Evolutionary conservation across 2,329 filamentous ascomycete species (phyloP).

Genomic region (Penicillium glabrum): DNA sequence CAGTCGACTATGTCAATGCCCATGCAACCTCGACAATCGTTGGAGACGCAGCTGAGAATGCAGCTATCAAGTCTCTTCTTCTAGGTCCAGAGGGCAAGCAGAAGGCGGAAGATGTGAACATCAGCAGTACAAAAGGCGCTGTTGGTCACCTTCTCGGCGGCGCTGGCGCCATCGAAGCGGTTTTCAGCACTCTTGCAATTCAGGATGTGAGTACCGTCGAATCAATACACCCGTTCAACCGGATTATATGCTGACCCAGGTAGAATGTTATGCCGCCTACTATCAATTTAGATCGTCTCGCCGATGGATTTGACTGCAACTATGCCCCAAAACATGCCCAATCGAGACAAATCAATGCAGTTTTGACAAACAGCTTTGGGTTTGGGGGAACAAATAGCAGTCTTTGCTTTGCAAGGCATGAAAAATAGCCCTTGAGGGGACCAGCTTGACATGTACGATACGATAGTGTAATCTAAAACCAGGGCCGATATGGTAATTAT

Average conservation of each 20-base stretch:
- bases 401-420: constrained; percentile 64
- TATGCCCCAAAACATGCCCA: constrained; percentile 76
- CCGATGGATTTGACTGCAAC: constrained; percentile 73
- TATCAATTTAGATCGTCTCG: constrained; percentile 70
- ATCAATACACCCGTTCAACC: neutral
- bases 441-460: constrained; percentile 6
- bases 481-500: neutral
- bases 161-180: constrained; percentile 83
- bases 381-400: constrained; percentile 96
- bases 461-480: neutral
- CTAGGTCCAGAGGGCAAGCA: constrained; percentile 68
- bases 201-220: constrained; percentile 64
- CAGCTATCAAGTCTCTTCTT: constrained; percentile 76
- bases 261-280: constrained; percentile 83
- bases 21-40: constrained; percentile 87
- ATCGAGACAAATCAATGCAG: constrained; percentile 67
- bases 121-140: constrained; percentile 93
- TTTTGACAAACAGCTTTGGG: constrained; percentile 92
- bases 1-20: constrained; percentile 91
- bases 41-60: constrained; percentile 85
- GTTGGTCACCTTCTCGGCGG: constrained; percentile 89
- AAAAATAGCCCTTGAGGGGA: constrained; percentile 1
- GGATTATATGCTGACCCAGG: neutral
- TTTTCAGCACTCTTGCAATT: constrained; percentile 80
- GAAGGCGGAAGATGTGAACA: constrained; percentile 65